Conservation (phyloP, 257 asterid species). For the Solanum microdontum region DNA sequence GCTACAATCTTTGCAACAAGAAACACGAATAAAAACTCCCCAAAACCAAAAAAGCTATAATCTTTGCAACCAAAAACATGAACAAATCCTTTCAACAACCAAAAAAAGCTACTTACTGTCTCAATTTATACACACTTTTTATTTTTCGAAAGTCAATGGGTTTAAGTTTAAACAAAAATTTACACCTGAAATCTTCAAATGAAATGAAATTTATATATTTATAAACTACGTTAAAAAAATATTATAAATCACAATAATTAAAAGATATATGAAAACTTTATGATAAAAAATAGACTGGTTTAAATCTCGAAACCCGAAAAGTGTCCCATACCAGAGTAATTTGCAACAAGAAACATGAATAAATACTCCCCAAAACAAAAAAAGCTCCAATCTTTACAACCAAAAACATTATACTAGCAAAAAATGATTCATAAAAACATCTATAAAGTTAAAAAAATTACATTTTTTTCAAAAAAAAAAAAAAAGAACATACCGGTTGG, state of each 20-base stretch:
- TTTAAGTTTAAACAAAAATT: fast-evolving
- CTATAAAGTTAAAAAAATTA: background rate
- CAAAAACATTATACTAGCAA: background rate
- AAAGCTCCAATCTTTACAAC: background rate
- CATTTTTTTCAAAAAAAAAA: background rate
- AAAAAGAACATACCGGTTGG: background rate
- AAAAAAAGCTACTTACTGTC: too few species aligned
- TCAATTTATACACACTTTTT: fast-evolving
- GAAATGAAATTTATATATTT: too few species aligned
- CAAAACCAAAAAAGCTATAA: background rate
- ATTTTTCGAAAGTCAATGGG: fast-evolving
- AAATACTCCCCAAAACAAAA: background rate
- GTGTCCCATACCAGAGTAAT: too few species aligned
- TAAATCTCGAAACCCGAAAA: too few species aligned
- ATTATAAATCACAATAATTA: too few species aligned
- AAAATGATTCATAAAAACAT: background rate
- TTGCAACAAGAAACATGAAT: background rate
- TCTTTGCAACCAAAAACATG: background rate
- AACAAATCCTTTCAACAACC: too few species aligned
- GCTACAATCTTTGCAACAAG: background rate
- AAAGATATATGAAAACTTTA: too few species aligned
- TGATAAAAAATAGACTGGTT: fast-evolving
- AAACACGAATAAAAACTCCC: background rate
- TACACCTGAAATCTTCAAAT: fast-evolving
- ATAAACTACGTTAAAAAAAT: too few species aligned